phyloP scores from a whole-genome alignment of 2,329 filamentous ascomycete genomes.

The Diplocarpon rosae region DNA sequence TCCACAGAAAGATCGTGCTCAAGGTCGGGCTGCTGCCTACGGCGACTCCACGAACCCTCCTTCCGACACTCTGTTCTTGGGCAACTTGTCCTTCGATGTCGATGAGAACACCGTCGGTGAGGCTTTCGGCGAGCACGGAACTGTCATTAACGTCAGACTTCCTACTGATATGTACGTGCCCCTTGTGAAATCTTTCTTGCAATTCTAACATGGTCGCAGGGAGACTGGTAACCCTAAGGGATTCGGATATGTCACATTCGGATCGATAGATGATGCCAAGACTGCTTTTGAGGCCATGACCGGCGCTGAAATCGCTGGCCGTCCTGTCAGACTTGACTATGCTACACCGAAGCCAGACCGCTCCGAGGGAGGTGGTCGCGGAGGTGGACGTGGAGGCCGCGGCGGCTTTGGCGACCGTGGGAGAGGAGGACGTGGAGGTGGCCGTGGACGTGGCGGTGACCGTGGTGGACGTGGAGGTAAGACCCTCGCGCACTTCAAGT shows the following conservation, averaged over 20 bases:
- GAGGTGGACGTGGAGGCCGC: conserved; percentile 33
- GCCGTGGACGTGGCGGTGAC: conserved; percentile 30
- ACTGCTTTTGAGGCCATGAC: conserved; percentile 50
- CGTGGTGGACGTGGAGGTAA: conserved; percentile 28
- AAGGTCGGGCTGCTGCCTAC: conserved; percentile 41
- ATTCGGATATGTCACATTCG: conserved; percentile 64
- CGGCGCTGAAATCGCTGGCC: conserved; percentile 53
- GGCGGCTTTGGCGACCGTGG: conserved; percentile 28
- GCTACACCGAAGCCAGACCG: conserved; percentile 46
- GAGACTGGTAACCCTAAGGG: conserved; percentile 60
- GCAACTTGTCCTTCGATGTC: conserved; percentile 60
- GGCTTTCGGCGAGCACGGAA: conserved; percentile 51
- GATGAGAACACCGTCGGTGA: conserved; percentile 53
- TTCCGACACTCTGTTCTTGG: conserved; percentile 59
- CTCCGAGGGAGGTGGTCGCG: conserved; percentile 34
- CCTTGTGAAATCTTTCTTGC: neutral
- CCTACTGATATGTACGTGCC: conserved; percentile 48
- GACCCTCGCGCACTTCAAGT: neutral
- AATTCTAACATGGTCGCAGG: conserved; percentile 26
- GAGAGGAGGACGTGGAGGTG: conserved; percentile 29
- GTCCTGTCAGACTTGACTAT: conserved; percentile 58
- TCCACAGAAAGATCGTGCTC: conserved; percentile 37
- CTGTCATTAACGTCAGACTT: conserved; percentile 54
- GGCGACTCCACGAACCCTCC: conserved; percentile 55
- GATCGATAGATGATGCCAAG: conserved; percentile 54